Evolutionary conservation across 2,329 filamentous ascomycete genomes (phyloP), one percentile per base, ranked within the genome.

Genomic region (Lachnellula hyalina): DNA sequence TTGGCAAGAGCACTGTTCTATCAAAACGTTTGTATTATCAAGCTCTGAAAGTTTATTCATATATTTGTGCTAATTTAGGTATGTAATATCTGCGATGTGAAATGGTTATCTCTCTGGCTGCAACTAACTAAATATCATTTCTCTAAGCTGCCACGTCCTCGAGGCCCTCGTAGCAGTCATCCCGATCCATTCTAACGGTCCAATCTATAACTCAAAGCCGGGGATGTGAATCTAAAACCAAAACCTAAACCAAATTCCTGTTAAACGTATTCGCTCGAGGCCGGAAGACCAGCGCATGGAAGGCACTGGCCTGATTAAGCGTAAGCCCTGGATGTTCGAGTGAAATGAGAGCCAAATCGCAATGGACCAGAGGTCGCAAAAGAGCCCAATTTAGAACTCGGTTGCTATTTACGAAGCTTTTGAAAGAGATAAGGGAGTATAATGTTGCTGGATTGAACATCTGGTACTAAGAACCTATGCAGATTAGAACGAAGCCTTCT

Each of bases 331-430:
- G 42, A 60, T 74, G 63, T 74, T 66, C 70, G 71, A 70, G 73
- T 67, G 65, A 70, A 73, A 74, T 73, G 72, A 73, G 72, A 74
- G 71, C 71, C 67, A 71, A 64, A 70, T 73, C 65, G 72, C 70
- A 71, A 62, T 46, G 17, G 41, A 44, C 41, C 41, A 52, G 64
- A 60, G 54, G 60, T 58, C 54, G 65, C 67, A 61, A 72, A 71
- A 66, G 66, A 69, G 67, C 71, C 70, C 69, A 73, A 74, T 72
- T 71, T 67, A 68, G 66, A 67, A 67, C 68, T 68, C 69, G 65
- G 58, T 66, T 49, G 11, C 12, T 42, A 35, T 23, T 21, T 32
- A 35, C 34, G 81, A 84, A 17, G 47, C 36, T 12, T n/a, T 47
- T 52, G 42, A 15, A 38, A 44, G 38, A 32, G 25, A 40, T 41